Base-by-base conservation (phyloP, 768 basidiomycete species). In the Termitomyces sp. region DNA sequence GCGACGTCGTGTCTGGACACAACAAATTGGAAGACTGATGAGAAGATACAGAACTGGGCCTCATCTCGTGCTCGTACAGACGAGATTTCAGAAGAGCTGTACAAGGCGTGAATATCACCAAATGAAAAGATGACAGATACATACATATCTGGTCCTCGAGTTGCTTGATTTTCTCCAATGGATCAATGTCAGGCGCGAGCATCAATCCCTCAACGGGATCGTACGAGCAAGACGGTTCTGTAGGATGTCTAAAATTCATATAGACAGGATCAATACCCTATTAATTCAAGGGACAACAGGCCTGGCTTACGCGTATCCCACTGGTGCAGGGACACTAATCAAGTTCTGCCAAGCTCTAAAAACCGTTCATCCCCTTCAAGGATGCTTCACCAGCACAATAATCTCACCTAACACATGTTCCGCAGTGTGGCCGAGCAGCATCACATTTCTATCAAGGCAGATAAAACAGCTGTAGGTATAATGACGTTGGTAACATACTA, bases 151-250 rank as follows among this genome's bases (percentile, higher is more conserved):
- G 83, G 56, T 84, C 83, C 69, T 93, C 91, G 17, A 93, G 73
- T 41, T 85, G 78, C 57, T 79, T 81, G 56, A 93, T 90, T 68
- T 86, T 89, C 59, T 90, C 88, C 12, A 82, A 63, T n/a, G 89
- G 89, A 68, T 92, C 88, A 12, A 80, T 83, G 57, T 91, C 88
- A 48, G 89, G 81, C 21, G 88, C 85, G 39, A 93, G 79, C 8
- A 83, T 77, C 37, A 92, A 69, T 17, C 91, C 91, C 68, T 93
- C 91, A 16, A 92, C 85, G 2, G 90, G 91, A 70, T 94, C 91
- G 67, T 94, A 94, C 10, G 82, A 82, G 64, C 91, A 94, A 64
- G 88, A 86, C 8, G 91, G 91, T 68, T 91, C 89, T 10, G 81
- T 75, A n/a, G 91, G 91, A 70, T 94, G 91, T 23, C 89, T 91